Conservation (phyloP, 2,329 filamentous ascomycete species). For the Elsinoe necatrix region DNA sequence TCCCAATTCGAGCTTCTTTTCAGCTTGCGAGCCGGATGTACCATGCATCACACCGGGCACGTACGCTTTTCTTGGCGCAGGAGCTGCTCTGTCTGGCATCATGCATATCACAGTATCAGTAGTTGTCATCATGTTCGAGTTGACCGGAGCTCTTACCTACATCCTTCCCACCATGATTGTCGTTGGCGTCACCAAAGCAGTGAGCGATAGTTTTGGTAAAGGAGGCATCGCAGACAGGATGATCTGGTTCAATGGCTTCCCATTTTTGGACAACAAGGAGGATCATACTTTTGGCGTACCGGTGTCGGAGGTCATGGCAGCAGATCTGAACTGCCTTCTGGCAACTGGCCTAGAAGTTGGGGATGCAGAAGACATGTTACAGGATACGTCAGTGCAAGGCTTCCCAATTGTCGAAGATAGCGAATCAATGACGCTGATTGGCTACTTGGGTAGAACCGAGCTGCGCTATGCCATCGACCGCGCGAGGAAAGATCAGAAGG, state of each 20-base stretch:
- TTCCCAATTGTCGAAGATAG: conserved; percentile 81
- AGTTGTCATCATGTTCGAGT: conserved; percentile 98
- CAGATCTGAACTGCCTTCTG: conserved; percentile 64
- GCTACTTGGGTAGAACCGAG: conserved; percentile 89
- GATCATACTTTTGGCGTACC: conserved; percentile 94
- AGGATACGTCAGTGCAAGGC: conserved; percentile 76
- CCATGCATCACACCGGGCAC: conserved; percentile 96
- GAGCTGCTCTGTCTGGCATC: conserved; percentile 83
- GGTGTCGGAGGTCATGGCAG: conserved; percentile 83
- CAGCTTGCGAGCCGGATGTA: conserved; percentile 79
- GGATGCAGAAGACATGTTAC: conserved; percentile 68
- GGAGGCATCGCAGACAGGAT: conserved; percentile 95
- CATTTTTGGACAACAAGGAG: conserved; percentile 94
- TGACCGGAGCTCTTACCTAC: conserved; percentile 94
- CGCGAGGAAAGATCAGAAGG: conserved; percentile 57
- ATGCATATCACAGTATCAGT: conserved; percentile 98
- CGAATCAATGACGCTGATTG: conserved; percentile 63
- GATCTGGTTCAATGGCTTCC: conserved; percentile 98
- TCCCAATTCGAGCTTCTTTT: conserved; percentile 75
- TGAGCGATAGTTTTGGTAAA: conserved; percentile 84
- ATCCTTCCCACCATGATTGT: conserved; percentile 99
- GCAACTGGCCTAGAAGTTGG: conserved; percentile 64
- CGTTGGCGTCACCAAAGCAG: conserved; percentile 89
- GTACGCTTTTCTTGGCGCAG: conserved; percentile 91
- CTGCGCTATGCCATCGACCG: conserved; percentile 83